Percentiles rank a stretch among this genome's conserved stretches.
Evolutionary conservation across 1,139 yeast species (phyloP).

Genomic region (Hyphopichia wangnamkhiaoensis): DNA sequence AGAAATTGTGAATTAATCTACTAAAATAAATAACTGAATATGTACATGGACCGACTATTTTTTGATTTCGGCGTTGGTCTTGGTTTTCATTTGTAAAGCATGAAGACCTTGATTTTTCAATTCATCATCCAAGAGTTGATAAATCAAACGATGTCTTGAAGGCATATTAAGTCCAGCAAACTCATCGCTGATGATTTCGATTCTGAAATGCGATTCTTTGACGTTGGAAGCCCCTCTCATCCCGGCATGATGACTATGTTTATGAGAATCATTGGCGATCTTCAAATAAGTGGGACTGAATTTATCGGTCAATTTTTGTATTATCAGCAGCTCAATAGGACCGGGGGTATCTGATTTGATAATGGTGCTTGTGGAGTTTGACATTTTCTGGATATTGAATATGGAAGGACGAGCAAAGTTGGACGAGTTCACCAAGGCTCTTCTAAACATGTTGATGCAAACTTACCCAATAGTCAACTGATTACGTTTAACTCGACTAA

Average conservation of each 20-base stretch:
- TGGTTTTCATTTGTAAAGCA: constrained; percentile 84
- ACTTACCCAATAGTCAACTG: too few species aligned
- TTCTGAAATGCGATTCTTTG: constrained; percentile 82
- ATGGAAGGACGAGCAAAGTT: not conserved
- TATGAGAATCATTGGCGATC: constrained; percentile 78
- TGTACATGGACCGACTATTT: too few species aligned
- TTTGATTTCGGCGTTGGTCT: constrained; percentile 65
- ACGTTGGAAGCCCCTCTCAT: constrained; percentile 70
- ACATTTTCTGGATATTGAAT: not conserved
- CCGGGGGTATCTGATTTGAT: constrained; percentile 30
- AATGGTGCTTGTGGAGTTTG: constrained; percentile 6
- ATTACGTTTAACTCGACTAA: too few species aligned
- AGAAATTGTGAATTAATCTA: too few species aligned
- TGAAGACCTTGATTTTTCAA: constrained; percentile 73
- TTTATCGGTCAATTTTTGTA: constrained; percentile 41
- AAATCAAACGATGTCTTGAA: constrained; percentile 76
- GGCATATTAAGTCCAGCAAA: constrained; percentile 73
- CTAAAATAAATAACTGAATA: too few species aligned
- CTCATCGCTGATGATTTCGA: constrained; percentile 68
- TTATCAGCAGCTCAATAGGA: constrained; percentile 55
- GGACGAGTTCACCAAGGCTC: not conserved
- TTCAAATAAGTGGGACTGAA: constrained; percentile 56
- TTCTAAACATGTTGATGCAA: constrained; percentile 1
- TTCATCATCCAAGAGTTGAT: constrained; percentile 70
- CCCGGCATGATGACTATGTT: constrained; percentile 88